Conservation (phyloP, 2,329 filamentous ascomycete species). For the Coniochaeta ligniaria region DNA sequence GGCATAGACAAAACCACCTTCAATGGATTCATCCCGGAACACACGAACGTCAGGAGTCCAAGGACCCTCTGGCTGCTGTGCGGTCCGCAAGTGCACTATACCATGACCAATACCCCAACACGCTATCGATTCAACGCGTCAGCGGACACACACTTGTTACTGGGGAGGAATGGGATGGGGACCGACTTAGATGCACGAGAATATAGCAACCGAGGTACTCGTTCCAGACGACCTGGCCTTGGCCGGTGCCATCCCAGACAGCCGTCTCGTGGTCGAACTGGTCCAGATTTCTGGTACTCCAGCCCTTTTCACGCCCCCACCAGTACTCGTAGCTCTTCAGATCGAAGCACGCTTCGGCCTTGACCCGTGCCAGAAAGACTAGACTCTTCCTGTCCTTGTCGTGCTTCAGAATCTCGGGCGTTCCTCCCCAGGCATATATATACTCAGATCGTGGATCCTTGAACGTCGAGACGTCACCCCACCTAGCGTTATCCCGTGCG, state of each 20-base stretch:
- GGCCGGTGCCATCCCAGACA: conserved; percentile 27
- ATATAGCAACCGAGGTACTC: conserved; percentile 25
- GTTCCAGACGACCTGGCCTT: conserved; percentile 30
- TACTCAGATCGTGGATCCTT: conserved; percentile 28
- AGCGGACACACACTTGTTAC: neutral
- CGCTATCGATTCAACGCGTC: neutral
- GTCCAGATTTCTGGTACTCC: conserved; percentile 23
- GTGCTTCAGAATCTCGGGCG: conserved; percentile 19
- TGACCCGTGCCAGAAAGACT: conserved; percentile 28
- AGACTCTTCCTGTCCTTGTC: conserved; percentile 19
- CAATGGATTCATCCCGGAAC: conserved; percentile 23
- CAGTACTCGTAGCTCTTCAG: conserved; percentile 30
- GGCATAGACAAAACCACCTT: conserved; percentile 26
- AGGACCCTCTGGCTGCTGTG: conserved; percentile 23
- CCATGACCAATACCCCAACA: conserved; percentile 6
- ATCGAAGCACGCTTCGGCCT: conserved; percentile 25
- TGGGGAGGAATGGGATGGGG: neutral
- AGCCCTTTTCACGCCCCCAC: conserved; percentile 29
- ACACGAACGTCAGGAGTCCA: conserved; percentile 28
- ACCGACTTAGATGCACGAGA: conserved; percentile 22
- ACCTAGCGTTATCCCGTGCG: conserved; percentile 19
- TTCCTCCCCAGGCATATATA: conserved; percentile 29
- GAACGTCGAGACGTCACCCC: conserved; percentile 29
- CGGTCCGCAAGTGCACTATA: conserved; percentile 17
- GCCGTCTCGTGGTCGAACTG: conserved; percentile 27